These are phyloP conservation scores for Rhodotorula sp. DNA, from an alignment of 1,284 basidiomycete species.

Conservation along the genomic window DNA sequence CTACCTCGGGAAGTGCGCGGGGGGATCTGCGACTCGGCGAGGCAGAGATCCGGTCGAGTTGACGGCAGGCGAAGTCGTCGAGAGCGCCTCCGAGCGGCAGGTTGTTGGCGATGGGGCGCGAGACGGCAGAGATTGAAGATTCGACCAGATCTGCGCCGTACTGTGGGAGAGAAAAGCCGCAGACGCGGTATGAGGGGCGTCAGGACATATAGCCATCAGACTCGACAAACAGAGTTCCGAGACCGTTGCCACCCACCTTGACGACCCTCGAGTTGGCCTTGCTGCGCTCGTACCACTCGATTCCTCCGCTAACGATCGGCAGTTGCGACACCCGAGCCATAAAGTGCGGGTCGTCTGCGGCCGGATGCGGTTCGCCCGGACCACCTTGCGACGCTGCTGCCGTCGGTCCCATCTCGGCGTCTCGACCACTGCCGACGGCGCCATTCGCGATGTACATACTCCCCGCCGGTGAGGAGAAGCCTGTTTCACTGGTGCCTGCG, in stretches of 20 bases:
- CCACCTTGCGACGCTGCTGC: neutral
- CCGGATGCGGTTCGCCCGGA: neutral
- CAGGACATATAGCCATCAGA: neutral
- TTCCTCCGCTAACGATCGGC: slow-evolving; percentile 65
- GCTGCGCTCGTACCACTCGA: slow-evolving; percentile 70
- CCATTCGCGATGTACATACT: slow-evolving; percentile 2
- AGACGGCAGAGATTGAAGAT: slow-evolving; percentile 75
- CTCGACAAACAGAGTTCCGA: neutral
- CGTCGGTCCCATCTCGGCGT: slow-evolving; percentile 1
- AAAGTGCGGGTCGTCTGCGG: slow-evolving; percentile 48
- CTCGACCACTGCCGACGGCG: neutral
- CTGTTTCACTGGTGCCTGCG: slow-evolving; percentile 14
- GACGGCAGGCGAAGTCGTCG: slow-evolving; percentile 84
- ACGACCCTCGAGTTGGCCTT: slow-evolving; percentile 75
- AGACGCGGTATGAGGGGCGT: neutral
- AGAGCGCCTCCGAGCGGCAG: slow-evolving; percentile 61
- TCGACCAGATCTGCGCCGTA: slow-evolving; percentile 86
- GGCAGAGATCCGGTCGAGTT: slow-evolving; percentile 62
- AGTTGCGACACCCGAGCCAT: slow-evolving; percentile 57
- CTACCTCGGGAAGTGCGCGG: too few species aligned
- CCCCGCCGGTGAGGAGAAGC: slow-evolving; percentile 13
- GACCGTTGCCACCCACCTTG: slow-evolving; percentile 54
- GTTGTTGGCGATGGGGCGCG: slow-evolving; percentile 76
- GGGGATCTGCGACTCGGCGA: slow-evolving; percentile 14
- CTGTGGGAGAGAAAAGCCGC: slow-evolving; percentile 49